A percentile compares a stretch with the other conserved stretches of the same genome.
These are phyloP conservation scores for Ceratocystis harringtonii DNA, from an alignment of 2,329 filamentous ascomycete species.

Conservation along the genomic window DNA sequence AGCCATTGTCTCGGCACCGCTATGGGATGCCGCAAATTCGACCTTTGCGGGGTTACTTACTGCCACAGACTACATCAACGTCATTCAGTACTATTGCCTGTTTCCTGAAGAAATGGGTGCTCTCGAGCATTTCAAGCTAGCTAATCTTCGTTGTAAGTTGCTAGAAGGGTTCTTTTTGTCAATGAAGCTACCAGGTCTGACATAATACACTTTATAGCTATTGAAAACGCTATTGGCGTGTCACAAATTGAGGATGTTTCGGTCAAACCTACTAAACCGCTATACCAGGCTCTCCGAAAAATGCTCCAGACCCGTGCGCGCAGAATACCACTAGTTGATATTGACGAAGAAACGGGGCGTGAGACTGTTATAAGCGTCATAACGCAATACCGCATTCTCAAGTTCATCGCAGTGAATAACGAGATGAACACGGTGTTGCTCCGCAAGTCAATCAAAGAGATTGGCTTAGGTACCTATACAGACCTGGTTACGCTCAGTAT, in stretches of 20 bases:
- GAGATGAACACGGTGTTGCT: conserved; percentile 73
- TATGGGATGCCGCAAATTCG: conserved; percentile 90
- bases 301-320: conserved; percentile 91
- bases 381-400: conserved; percentile 94
- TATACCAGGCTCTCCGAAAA: conserved; percentile 87
- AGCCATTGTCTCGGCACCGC: conserved; percentile 94
- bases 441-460: conserved; percentile 71
- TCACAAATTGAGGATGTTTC: conserved; percentile 86
- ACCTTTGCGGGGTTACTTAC: conserved; percentile 90
- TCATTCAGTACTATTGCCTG: conserved; percentile 98
- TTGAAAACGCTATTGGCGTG: conserved; percentile 86
- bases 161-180: neutral
- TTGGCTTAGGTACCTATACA: conserved; percentile 71
- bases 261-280: conserved; percentile 75
- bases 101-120: conserved; percentile 79
- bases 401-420: conserved; percentile 93
- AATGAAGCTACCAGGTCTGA: neutral
- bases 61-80: conserved; percentile 94
- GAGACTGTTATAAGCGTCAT: conserved; percentile 93
- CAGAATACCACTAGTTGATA: conserved; percentile 82
- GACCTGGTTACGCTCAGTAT: conserved; percentile 72
- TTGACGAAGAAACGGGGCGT: conserved; percentile 83
- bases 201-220: conserved; percentile 43
- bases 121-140: conserved; percentile 85
- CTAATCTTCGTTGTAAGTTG: conserved; percentile 67